Evolutionary conservation across 495 filamentous ascomycete species (phyloP), one percentile per base, ranked within the genome.

Genomic region (Xeromyces bisporus): DNA sequence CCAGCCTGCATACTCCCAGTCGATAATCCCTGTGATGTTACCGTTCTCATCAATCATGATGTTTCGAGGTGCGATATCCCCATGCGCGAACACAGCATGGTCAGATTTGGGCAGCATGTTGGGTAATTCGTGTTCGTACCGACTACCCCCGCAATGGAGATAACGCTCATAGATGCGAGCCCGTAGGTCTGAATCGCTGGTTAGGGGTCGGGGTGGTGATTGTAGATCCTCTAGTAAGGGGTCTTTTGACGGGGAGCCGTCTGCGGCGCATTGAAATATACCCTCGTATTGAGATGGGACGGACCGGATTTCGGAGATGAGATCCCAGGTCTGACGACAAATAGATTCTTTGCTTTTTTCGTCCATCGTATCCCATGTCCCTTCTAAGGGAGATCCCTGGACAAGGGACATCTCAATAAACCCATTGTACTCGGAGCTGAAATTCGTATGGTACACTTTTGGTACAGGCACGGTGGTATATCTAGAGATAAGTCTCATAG

Each of bases 1-100:
- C 61, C 60, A 66, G 2, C 60, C 60, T 16, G 57, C 48, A 15
- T 10, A 39, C 43, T 66, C 60, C 62, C 61, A 64, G 34, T 63
- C 59, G 0, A 67, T 29, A 18, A 69, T 36, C 8, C 44, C 60
- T 0, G 46, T 56, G 31, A 66, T 48, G 6, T 31, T 42, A 13
- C 43, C 34, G 17, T 39, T 16, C 17, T 53, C 37, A 35, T 62
- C 46, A 1, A 66, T 46, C 32, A 64, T 40, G 15, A 67, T 50
- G 42, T 50, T 50, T 1, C 48, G 41, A 14, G 46, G 40, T 16
- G 49, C 41, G 29, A 50, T 41, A 34, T 50, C 46, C 0, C 18
- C 44, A 31, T 50, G 42, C n/a, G 49, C 41, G 37, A 48, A 50
- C 5, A 53, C 44, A 13, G 47, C 44, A 7, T 1, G 16, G 15